A percentile compares a stretch with the other conserved stretches of the same genome.
Evolutionary conservation across 2,329 filamentous ascomycete genomes (phyloP).

Genomic region (Nannizziopsis arthrosporioides): DNA sequence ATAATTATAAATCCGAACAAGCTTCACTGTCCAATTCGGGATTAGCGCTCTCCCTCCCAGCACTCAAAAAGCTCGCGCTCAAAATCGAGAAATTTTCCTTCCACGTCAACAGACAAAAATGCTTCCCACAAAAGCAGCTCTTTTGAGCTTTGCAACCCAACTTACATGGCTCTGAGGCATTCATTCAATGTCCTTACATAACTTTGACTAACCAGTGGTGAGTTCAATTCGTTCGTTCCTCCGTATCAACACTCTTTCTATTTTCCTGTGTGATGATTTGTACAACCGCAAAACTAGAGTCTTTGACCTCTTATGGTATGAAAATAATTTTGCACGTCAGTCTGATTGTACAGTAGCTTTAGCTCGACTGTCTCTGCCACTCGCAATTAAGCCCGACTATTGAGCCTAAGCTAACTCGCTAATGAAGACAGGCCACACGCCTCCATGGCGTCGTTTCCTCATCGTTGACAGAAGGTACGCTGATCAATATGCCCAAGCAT

Average conservation of each 20-base stretch:
- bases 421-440: not conserved
- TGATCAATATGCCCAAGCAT: not conserved
- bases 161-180: slow-evolving; percentile 1
- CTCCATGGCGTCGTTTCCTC: too few species aligned
- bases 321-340: slow-evolving; percentile 84
- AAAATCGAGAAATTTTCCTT: too few species aligned
- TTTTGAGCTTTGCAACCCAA: too few species aligned
- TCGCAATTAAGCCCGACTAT: not conserved
- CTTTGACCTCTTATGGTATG: slow-evolving; percentile 75
- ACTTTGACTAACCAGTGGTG: slow-evolving; percentile 20
- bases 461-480: not conserved
- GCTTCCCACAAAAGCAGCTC: too few species aligned
- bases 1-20: too few species aligned
- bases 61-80: too few species aligned
- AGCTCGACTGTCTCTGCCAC: not conserved
- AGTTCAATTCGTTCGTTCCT: slow-evolving; percentile 16
- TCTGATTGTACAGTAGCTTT: slow-evolving; percentile 48
- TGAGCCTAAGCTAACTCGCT: not conserved
- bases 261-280: slow-evolving; percentile 61
- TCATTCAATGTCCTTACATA: not conserved
- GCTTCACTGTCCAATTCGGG: too few species aligned
- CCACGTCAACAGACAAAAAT: too few species aligned
- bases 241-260: slow-evolving; percentile 16
- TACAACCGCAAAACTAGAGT: slow-evolving; percentile 88
- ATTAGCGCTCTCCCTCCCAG: too few species aligned